These are phyloP conservation scores for Backusella tarrabulga DNA, from an alignment of 192 early-diverging fungal species.

Conservation along the genomic window DNA sequence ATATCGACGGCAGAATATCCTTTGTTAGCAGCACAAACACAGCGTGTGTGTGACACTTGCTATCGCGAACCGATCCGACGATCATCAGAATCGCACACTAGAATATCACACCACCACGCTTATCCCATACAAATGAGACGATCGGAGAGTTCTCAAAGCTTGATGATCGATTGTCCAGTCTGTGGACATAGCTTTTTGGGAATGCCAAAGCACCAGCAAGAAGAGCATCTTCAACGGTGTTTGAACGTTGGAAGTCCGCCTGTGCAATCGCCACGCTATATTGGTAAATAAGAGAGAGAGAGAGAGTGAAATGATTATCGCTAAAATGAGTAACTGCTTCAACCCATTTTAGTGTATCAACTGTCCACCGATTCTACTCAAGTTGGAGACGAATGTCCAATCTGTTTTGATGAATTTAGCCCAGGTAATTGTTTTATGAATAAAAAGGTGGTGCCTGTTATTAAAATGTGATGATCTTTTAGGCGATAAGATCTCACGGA, in stretches of 20 bases:
- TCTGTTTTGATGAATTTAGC: constrained; percentile 94
- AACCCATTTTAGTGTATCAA: constrained; percentile 47
- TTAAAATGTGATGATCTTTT: not conserved
- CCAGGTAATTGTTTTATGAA: constrained; percentile 43
- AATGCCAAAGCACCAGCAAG: constrained; percentile 42
- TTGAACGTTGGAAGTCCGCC: constrained; percentile 48
- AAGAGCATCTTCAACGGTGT: constrained; percentile 66
- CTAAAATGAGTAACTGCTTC: not conserved
- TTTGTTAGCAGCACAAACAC: constrained; percentile 14
- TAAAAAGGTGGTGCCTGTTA: not conserved
- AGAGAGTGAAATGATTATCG: no score
- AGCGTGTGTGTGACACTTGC: constrained; percentile 27
- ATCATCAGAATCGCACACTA: not conserved
- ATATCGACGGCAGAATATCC: constrained; percentile 18
- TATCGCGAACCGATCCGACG: constrained; percentile 17
- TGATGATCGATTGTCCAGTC: constrained; percentile 76
- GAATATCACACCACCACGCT: not conserved
- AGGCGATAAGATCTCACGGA: constrained; percentile 74
- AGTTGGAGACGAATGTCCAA: constrained; percentile 83
- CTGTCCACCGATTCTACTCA: constrained; percentile 56
- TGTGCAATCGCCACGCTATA: constrained; percentile 60
- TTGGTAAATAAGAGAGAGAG: constrained; percentile 42
- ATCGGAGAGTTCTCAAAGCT: constrained; percentile 45
- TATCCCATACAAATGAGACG: constrained; percentile 8
- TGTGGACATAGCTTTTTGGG: constrained; percentile 49